Conservation (phyloP, 2,329 filamentous ascomycete species). For the Beauveria sp. region DNA sequence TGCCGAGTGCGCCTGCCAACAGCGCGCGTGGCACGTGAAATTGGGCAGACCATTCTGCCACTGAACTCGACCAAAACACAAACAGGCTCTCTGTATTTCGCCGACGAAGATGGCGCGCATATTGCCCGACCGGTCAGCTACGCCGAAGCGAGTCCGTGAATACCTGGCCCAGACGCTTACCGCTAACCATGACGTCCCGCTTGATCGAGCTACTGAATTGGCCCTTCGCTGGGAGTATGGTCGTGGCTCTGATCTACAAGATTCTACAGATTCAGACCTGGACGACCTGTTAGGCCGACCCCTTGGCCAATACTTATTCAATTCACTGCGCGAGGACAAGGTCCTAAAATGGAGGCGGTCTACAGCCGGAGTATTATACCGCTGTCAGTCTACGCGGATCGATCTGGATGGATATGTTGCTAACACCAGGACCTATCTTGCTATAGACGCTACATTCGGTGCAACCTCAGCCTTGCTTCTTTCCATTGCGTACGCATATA, state of each 20-base stretch:
- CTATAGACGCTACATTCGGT: background rate
- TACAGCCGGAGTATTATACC: background rate
- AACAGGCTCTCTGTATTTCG: background rate
- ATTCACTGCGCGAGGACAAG: background rate
- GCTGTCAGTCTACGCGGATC: background rate
- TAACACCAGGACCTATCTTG: background rate
- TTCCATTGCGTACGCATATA: background rate
- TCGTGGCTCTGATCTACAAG: background rate
- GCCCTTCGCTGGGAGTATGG: background rate
- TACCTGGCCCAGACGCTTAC: background rate
- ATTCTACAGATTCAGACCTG: background rate
- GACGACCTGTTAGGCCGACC: background rate
- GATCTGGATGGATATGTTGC: background rate
- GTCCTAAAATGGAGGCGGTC: background rate
- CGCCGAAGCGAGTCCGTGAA: background rate
- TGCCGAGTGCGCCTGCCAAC: background rate
- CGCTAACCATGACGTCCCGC: background rate
- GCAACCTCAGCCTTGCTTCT: background rate
- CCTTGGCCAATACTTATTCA: background rate
- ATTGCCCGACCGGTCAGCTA: background rate
- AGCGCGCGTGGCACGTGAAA: background rate
- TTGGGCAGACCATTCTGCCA: background rate
- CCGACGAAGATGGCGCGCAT: background rate
- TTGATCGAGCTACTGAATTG: background rate
- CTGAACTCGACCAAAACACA: background rate